Evolutionary conservation across 2,329 filamentous ascomycete species (phyloP).

Genomic region (Xylariaceae sp.): DNA sequence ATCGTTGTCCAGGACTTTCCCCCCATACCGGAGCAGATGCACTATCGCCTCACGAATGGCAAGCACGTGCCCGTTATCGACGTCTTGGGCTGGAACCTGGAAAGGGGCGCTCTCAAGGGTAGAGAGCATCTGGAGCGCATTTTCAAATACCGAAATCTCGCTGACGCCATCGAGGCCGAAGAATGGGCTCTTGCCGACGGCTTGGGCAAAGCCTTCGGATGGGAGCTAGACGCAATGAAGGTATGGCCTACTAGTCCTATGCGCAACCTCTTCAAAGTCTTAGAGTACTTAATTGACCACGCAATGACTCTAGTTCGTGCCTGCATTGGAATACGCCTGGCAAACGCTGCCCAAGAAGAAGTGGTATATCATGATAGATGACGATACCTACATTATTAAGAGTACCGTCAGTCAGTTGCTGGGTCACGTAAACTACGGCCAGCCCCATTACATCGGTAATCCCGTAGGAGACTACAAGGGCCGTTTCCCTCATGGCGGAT

Average conservation of each 20-base stretch:
- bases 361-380: constrained; percentile 54
- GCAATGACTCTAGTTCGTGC: constrained; percentile 41
- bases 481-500: constrained; percentile 53
- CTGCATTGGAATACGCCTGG: constrained; percentile 49
- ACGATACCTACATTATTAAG: constrained; percentile 51
- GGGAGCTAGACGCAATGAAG: constrained; percentile 35
- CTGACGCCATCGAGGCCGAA: constrained; percentile 31
- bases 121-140: constrained; percentile 29
- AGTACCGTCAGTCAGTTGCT: constrained; percentile 45
- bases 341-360: constrained; percentile 47
- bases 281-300: constrained; percentile 8
- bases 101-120: constrained; percentile 26
- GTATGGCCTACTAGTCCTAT: constrained; percentile 18
- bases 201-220: constrained; percentile 30
- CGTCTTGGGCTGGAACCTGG: constrained; percentile 32
- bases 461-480: constrained; percentile 51
- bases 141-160: constrained; percentile 30
- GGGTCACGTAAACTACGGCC: constrained; percentile 42
- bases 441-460: constrained; percentile 50
- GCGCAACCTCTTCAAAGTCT: neutral
- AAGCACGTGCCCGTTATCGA: constrained; percentile 29
- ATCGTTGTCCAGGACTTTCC: constrained; percentile 49
- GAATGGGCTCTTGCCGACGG: constrained; percentile 31
- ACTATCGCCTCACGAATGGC: constrained; percentile 24
- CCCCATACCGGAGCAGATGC: constrained; percentile 19